Evolutionary conservation across 2,329 filamentous ascomycete species (phyloP).

Genomic region (Penicillium concentricum): DNA sequence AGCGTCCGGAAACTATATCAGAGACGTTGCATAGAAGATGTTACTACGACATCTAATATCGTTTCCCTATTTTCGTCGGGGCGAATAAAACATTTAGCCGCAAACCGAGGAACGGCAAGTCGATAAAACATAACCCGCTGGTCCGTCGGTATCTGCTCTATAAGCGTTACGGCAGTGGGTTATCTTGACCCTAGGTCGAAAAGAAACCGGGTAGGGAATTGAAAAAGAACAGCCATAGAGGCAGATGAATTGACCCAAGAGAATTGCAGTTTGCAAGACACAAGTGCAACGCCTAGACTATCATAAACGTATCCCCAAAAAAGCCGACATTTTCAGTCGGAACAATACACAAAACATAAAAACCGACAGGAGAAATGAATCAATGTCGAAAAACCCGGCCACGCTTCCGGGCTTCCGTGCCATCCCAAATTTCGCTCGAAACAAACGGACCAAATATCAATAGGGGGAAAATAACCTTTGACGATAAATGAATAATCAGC

Average conservation of each 20-base stretch:
- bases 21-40: no score
- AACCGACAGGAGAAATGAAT: neutral
- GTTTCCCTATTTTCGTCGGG: no score
- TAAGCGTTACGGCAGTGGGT: no score
- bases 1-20: no score
- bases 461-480: neutral
- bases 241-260: neutral
- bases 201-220: neutral
- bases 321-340: neutral
- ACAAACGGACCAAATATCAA: neutral
- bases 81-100: no score
- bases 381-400: neutral
- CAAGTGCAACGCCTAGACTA: neutral
- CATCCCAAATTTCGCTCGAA: constrained; percentile 4
- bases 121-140: no score
- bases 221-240: neutral
- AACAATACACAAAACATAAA: neutral
- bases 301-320: neutral
- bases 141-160: neutral
- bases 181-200: neutral
- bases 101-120: no score
- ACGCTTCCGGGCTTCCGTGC: neutral
- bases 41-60: no score
- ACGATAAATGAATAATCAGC: neutral
- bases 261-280: neutral